Evolutionary conservation across 148 eudicot species (phyloP).

Genomic region (Limonium bicolor): DNA sequence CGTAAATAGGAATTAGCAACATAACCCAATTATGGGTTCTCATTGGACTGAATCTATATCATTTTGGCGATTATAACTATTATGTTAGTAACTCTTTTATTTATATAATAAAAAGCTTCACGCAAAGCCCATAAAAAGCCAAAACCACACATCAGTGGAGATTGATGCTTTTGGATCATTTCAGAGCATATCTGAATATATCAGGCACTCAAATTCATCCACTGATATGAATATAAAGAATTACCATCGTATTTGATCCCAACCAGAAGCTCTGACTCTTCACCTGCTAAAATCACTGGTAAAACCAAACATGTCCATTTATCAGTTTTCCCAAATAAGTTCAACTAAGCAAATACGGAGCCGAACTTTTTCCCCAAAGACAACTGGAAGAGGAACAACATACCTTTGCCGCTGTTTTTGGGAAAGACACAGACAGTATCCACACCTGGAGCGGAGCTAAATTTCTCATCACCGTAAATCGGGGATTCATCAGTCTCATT

Average conservation of each 20-base stretch:
- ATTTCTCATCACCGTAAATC: constrained; percentile 34
- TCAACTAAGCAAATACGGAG: constrained; percentile 1
- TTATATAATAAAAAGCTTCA: too few species aligned
- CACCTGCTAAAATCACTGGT: constrained; percentile 70
- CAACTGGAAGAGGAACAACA: not conserved
- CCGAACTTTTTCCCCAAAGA: too few species aligned
- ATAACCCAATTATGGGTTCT: too few species aligned
- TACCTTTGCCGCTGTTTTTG: constrained; percentile 56
- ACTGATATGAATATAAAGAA: not conserved
- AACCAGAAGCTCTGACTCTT: constrained; percentile 64
- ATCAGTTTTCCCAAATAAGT: constrained; percentile 1
- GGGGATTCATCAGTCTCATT: constrained; percentile 51
- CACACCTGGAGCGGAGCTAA: constrained; percentile 59
- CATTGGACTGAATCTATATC: too few species aligned
- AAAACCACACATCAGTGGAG: too few species aligned
- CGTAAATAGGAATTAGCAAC: too few species aligned
- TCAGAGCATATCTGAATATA: not conserved
- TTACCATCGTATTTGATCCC: constrained; percentile 84
- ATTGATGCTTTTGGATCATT: not conserved
- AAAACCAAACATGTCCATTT: constrained; percentile 4
- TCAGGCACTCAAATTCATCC: not conserved
- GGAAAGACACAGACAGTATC: constrained; percentile 81
- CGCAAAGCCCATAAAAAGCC: too few species aligned
- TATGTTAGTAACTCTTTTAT: too few species aligned
- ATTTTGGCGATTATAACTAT: too few species aligned